Conservation (phyloP, 208 protist genomes). For the Leishmania turanica region DNA sequence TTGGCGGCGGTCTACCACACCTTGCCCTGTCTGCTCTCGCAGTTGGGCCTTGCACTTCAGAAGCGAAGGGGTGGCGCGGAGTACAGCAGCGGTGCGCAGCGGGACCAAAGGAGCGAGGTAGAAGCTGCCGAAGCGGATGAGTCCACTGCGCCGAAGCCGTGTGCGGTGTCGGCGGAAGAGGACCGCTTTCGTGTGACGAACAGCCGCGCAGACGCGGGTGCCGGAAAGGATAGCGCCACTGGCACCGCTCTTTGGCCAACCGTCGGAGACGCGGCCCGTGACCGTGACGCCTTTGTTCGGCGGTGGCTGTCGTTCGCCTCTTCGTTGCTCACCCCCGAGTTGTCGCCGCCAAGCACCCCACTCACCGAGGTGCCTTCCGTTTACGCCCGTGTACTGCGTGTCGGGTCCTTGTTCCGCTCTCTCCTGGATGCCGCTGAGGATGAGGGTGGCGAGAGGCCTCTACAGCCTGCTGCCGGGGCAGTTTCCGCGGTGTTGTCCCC, state of each 20-base stretch:
- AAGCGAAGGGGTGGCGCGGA: not conserved
- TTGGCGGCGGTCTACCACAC: constrained; percentile 12
- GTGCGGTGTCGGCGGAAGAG: not conserved
- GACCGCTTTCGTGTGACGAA: not conserved
- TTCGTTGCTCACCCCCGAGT: not conserved
- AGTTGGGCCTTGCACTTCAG: not conserved
- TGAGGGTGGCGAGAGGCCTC: not conserved
- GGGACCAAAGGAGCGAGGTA: not conserved
- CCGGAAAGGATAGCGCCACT: not conserved
- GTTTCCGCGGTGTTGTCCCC: not conserved
- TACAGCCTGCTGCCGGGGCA: not conserved
- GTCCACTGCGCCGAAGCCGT: not conserved
- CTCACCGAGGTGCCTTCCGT: not conserved
- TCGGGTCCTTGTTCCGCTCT: not conserved
- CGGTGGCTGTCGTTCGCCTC: not conserved
- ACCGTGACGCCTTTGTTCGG: not conserved
- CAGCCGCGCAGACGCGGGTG: not conserved
- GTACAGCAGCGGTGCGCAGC: not conserved
- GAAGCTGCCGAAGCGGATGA: too few relatives aligned
- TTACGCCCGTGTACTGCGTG: constrained; percentile 11
- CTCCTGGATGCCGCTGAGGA: not conserved
- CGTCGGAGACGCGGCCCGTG: constrained; percentile 1
- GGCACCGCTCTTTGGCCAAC: not conserved
- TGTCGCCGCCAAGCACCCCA: not conserved
- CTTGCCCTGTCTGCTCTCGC: constrained; percentile 3